Percentiles rank a stretch among this genome's conserved stretches.
These are phyloP conservation scores for Xylaria sp. DNA, from an alignment of 2,329 filamentous ascomycete genomes.

Conservation along the genomic window DNA sequence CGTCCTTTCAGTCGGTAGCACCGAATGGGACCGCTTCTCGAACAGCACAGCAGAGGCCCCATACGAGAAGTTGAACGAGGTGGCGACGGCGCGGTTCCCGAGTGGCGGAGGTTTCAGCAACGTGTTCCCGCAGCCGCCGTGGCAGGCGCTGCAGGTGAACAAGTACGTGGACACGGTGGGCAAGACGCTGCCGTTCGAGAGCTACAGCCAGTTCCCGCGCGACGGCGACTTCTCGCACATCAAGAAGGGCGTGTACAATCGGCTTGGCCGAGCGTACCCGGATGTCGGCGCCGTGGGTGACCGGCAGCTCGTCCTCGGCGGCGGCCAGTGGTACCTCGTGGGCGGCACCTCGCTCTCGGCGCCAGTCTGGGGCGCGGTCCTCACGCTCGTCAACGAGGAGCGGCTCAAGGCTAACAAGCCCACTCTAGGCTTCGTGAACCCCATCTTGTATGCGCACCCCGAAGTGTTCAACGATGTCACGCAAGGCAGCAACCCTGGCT, in stretches of 20 bases:
- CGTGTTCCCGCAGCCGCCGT: constrained; percentile 55
- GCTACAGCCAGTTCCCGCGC: constrained; percentile 40
- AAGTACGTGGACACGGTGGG: constrained; percentile 52
- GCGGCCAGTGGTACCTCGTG: constrained; percentile 49
- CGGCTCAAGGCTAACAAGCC: constrained; percentile 58
- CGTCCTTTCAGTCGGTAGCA: constrained; percentile 58
- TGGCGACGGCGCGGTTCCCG: constrained; percentile 45
- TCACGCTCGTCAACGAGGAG: constrained; percentile 65
- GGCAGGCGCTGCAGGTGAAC: constrained; percentile 54
- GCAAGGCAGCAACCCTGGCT: constrained; percentile 53
- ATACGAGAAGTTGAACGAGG: constrained; percentile 41
- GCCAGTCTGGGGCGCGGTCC: constrained; percentile 65
- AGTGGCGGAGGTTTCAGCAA: constrained; percentile 59
- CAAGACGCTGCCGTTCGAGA: constrained; percentile 41
- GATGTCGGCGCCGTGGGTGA: constrained; percentile 58
- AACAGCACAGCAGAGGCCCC: constrained; percentile 35
- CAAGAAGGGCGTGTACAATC: constrained; percentile 49
- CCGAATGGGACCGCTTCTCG: constrained; percentile 40
- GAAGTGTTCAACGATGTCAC: constrained; percentile 56
- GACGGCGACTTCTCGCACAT: constrained; percentile 54
- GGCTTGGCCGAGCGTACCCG: constrained; percentile 53
- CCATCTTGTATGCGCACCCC: constrained; percentile 60
- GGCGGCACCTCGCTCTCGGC: constrained; percentile 67
- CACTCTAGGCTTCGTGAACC: constrained; percentile 64
- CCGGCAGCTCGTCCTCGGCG: constrained; percentile 44